These are phyloP conservation scores for Apiospora hydei DNA, from an alignment of 2,329 filamentous ascomycete species.

Conservation along the genomic window DNA sequence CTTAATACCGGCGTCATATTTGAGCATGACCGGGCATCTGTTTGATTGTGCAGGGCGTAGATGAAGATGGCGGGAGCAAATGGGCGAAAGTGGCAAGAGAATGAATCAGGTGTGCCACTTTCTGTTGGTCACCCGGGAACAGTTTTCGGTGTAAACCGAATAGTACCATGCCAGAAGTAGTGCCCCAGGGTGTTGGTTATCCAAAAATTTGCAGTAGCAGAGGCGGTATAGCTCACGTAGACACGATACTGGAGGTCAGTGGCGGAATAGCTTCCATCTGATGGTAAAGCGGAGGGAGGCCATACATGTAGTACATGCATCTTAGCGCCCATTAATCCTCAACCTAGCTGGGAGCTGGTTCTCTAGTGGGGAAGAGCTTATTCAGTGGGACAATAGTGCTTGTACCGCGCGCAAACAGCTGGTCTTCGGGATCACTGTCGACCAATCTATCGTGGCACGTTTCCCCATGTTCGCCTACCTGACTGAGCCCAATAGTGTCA, in stretches of 20 bases:
- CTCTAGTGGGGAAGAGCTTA: background rate
- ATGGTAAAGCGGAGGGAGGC: background rate
- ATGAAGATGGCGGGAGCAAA: background rate
- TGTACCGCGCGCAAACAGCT: background rate
- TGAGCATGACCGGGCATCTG: background rate
- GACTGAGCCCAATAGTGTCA: background rate
- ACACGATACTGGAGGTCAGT: background rate
- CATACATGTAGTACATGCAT: background rate
- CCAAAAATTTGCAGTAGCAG: no score
- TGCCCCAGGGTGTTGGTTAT: background rate
- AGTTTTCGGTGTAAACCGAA: no score
- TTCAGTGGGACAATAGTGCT: background rate
- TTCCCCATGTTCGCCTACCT: background rate
- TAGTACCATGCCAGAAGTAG: no score
- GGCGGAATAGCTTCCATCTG: background rate
- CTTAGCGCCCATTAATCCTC: background rate
- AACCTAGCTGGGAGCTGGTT: background rate
- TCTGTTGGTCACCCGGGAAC: background rate
- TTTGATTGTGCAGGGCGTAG: background rate
- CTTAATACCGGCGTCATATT: background rate
- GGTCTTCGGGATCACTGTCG: background rate
- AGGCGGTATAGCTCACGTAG: background rate
- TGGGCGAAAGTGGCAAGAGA: background rate
- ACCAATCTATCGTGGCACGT: conserved; percentile 18
- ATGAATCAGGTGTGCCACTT: background rate